Percentiles rank a stretch among this genome's conserved stretches.
These are phyloP conservation scores for Cinnamomum micranthum DNA, from an alignment of 164 flowering plant genomes.

Conservation along the genomic window DNA sequence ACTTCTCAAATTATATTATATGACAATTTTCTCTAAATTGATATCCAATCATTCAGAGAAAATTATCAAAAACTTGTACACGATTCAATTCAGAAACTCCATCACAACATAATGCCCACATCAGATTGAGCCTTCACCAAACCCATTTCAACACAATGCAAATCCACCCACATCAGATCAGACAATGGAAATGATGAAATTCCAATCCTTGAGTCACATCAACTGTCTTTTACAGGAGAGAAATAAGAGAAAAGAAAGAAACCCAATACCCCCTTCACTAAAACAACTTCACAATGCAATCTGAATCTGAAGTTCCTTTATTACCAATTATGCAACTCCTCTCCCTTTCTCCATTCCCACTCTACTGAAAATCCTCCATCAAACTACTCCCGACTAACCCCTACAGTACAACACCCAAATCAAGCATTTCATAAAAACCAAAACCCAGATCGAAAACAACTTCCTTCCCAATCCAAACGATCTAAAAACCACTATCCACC, in stretches of 20 bases:
- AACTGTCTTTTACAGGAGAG: not conserved
- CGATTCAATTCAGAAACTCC: not conserved
- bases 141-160: not conserved
- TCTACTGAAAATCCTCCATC: not conserved
- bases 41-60: not conserved
- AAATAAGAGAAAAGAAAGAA: not conserved
- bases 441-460: conserved; percentile 4
- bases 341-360: not conserved
- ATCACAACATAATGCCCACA: not conserved
- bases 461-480: not conserved
- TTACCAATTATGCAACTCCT: not conserved
- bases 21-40: not conserved
- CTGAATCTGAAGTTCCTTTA: not conserved
- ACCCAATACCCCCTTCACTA: not conserved
- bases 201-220: not conserved
- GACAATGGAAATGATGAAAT: not conserved
- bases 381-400: not conserved
- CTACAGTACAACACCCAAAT: not conserved
- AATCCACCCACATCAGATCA: not conserved
- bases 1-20: not conserved
- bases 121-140: not conserved
- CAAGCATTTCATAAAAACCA: conserved; percentile 1
- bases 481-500: not conserved
- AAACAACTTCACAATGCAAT: not conserved
- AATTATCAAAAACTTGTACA: not conserved